Evolutionary conservation across 805 yeast genomes (phyloP).

Genomic region (Kodamaea neixiangensis): DNA sequence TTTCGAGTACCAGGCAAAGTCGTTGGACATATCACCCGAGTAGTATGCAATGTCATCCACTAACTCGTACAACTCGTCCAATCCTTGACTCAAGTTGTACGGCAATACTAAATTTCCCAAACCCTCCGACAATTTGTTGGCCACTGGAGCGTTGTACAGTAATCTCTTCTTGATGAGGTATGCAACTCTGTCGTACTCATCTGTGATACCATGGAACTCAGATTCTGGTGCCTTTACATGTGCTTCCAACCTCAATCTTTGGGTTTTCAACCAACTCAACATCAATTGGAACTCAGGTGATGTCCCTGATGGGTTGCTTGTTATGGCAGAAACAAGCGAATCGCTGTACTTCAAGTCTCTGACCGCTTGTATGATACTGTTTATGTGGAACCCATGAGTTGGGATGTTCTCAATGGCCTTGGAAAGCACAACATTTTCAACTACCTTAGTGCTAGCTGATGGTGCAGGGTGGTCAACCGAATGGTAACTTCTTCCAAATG

Average conservation of each 20-base stretch:
- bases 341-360: constrained; percentile 54
- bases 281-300: constrained; percentile 59
- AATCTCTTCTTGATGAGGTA: constrained; percentile 52
- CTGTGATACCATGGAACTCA: constrained; percentile 26
- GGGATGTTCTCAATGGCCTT: constrained; percentile 49
- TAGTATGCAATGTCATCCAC: constrained; percentile 82
- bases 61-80: constrained; percentile 69
- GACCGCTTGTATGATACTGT: constrained; percentile 51
- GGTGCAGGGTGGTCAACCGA: constrained; percentile 38
- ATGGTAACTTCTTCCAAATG: constrained; percentile 27
- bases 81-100: constrained; percentile 53
- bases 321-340: constrained; percentile 44
- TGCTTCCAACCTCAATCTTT: constrained; percentile 38
- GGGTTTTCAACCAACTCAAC: constrained; percentile 49
- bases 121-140: constrained; percentile 47
- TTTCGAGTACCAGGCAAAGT: constrained; percentile 92
- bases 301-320: constrained; percentile 39
- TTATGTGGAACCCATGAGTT: constrained; percentile 49
- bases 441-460: constrained; percentile 29
- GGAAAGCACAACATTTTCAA: constrained; percentile 44
- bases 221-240: constrained; percentile 28
- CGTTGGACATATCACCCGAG: constrained; percentile 78
- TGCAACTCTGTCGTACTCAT: constrained; percentile 46
- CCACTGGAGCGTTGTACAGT: constrained; percentile 49
- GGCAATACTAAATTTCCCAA: constrained; percentile 68